Percentiles rank a stretch among this genome's conserved stretches.
These are phyloP conservation scores for Byssochlamys sp. DNA, from an alignment of 2,329 filamentous ascomycete genomes.

Conservation along the genomic window DNA sequence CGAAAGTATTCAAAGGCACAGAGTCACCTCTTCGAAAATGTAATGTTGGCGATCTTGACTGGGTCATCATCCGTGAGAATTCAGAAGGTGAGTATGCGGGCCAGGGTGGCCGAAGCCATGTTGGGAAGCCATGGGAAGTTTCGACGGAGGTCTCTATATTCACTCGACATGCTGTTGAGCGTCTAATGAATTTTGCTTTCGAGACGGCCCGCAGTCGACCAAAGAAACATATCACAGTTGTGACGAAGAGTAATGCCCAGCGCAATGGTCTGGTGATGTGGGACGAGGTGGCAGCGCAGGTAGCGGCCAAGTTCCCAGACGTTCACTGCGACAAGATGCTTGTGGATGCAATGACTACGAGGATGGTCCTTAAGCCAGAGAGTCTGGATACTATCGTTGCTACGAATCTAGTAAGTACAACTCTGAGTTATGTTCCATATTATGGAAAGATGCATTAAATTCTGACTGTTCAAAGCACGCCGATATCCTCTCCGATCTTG, in stretches of 20 bases:
- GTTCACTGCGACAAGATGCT: conserved; percentile 47
- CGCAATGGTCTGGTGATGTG: conserved; percentile 49
- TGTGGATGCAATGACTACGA: conserved; percentile 48
- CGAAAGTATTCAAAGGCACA: conserved; percentile 44
- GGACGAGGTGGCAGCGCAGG: conserved; percentile 43
- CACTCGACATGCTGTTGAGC: conserved; percentile 42
- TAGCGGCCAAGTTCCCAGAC: conserved; percentile 42
- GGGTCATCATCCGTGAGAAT: conserved; percentile 48
- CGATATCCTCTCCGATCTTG: conserved; percentile 62
- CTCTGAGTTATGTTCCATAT: background rate
- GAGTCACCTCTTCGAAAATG: conserved; percentile 41
- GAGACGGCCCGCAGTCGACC: conserved; percentile 40
- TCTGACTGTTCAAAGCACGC: conserved; percentile 36
- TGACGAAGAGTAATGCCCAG: conserved; percentile 49
- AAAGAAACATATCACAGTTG: conserved; percentile 43
- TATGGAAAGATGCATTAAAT: background rate
- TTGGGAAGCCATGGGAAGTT: conserved; percentile 43
- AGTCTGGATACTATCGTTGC: conserved; percentile 46
- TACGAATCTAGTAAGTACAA: conserved; percentile 36
- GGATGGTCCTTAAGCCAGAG: conserved; percentile 44
- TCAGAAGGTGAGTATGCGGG: conserved; percentile 49
- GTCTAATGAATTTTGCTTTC: conserved; percentile 46
- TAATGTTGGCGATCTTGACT: conserved; percentile 43
- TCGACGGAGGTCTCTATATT: conserved; percentile 47
- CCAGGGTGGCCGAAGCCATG: conserved; percentile 45